phyloP scores from a whole-genome alignment of 345 rosid species.

The Hirschfeldia incana region DNA sequence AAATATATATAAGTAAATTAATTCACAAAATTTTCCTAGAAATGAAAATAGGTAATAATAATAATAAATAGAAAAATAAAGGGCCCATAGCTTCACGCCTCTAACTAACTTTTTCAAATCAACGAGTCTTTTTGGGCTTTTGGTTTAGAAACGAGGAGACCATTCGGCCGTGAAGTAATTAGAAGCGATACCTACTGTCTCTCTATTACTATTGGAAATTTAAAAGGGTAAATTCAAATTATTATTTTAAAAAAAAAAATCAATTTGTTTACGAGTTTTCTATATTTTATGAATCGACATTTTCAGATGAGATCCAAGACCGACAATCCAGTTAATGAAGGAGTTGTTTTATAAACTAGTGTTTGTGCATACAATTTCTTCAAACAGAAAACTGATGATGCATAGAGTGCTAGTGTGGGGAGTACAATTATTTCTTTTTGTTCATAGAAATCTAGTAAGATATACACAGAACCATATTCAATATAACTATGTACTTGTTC shows the following conservation, averaged over 20 bases:
- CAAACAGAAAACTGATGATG: no score
- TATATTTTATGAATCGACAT: no score
- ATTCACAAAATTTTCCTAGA: neutral
- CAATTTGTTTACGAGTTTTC: neutral
- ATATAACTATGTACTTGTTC: no score
- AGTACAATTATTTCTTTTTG: no score
- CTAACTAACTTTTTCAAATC: conserved; percentile 4
- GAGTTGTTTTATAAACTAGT: no score
- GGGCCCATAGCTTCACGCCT: neutral
- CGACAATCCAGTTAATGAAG: no score
- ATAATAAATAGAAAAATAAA: neutral
- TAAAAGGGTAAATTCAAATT: neutral
- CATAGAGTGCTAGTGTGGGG: no score
- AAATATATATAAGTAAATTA: no score
- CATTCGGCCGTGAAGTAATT: neutral
- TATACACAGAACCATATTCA: no score
- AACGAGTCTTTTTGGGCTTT: neutral
- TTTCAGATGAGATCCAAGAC: no score
- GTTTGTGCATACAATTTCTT: no score
- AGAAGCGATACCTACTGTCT: neutral
- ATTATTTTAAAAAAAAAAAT: neutral
- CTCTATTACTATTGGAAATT: neutral
- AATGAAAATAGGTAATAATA: neutral
- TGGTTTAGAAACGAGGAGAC: conserved; percentile 5
- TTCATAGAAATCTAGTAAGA: no score